These are phyloP conservation scores for Clonostachys rhizophaga DNA, from an alignment of 2,329 filamentous ascomycete genomes.

Conservation along the genomic window DNA sequence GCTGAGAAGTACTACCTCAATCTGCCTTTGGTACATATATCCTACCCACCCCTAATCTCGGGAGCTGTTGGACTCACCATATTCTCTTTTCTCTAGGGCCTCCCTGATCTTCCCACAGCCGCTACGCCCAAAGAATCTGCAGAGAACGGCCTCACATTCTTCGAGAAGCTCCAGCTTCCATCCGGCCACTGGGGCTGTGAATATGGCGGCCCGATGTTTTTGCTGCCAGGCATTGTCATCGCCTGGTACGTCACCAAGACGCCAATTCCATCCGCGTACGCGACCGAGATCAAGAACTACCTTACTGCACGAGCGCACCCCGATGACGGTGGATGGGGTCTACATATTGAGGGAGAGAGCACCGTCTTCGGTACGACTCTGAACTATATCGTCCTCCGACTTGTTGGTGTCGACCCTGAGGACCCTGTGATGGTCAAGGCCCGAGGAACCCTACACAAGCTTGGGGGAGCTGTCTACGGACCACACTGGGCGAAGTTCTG, in stretches of 20 bases:
- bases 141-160: slow-evolving; percentile 80
- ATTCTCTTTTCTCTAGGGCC: slow-evolving; percentile 44
- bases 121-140: slow-evolving; percentile 73
- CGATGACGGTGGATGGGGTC: slow-evolving; percentile 91
- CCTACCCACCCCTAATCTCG: too few species aligned
- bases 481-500: slow-evolving; percentile 99
- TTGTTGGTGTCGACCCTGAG: slow-evolving; percentile 80
- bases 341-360: slow-evolving; percentile 92
- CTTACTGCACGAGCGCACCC: slow-evolving; percentile 80
- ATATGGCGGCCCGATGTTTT: slow-evolving; percentile 96
- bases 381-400: slow-evolving; percentile 78
- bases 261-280: slow-evolving; percentile 73
- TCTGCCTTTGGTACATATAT: slow-evolving; percentile 61
- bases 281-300: slow-evolving; percentile 89
- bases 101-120: slow-evolving; percentile 67
- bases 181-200: slow-evolving; percentile 96
- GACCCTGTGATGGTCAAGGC: slow-evolving; percentile 84
- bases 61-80: slow-evolving; percentile 2
- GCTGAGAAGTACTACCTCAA: slow-evolving; percentile 91
- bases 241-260: slow-evolving; percentile 88
- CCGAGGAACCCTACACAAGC: slow-evolving; percentile 71
- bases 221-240: slow-evolving; percentile 80
- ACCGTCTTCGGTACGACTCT: slow-evolving; percentile 85
- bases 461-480: slow-evolving; percentile 77
- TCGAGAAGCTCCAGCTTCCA: slow-evolving; percentile 81